Base-by-base conservation (phyloP, 1,284 basidiomycete genomes). In the Malassezia slooffiae region DNA sequence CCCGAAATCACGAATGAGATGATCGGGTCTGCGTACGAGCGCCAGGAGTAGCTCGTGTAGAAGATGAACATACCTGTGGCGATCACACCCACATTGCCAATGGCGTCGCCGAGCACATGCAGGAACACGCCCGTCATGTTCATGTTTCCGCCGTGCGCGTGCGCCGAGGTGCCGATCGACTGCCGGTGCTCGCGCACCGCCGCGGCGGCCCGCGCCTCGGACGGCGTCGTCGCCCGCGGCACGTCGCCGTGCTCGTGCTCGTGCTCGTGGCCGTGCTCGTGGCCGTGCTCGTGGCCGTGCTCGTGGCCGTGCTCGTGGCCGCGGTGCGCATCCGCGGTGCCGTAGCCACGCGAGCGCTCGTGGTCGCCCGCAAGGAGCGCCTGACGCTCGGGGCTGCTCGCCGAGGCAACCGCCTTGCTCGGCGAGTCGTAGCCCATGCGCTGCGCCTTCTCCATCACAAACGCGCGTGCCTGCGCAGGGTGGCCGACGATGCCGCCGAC, bases 71-170 rank as follows among this genome's bases (percentile, higher is more conserved):
- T 77, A 54, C 93, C 93, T 4, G 90, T 85, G 21, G 82, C 79
- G 52, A 99, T 96, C 53, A 99, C 93, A 50, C 93, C 93, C 52
- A 96, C 83, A 70, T 99, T 97, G 46, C 93, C 91, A 31, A 69
- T 56, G 53, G 93, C 93, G 72, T 99, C 93, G 26, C 93, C 91
- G 30, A 97, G 71, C 20, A 97, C 91, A 71, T 97, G 93, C 19
- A 97, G 73, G 44, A 97, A 77, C 3, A 97, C 77, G 22, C 89
- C 93, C 24, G 76, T 83, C 89, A 97, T 96, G 73, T 96, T 99
- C 91, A 99, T 96, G 5, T 81, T 85, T n/a, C n/a, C n/a, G 29
- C 55, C 57, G 46, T 70, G 63, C 6, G 53, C 53, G 48, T 62
- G 59, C 8, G 29, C 45, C 0, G 33, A n/a, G 4, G 33, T 16